phyloP scores from a whole-genome alignment of 2,329 filamentous ascomycete genomes.

The Albifimbria verrucaria region DNA sequence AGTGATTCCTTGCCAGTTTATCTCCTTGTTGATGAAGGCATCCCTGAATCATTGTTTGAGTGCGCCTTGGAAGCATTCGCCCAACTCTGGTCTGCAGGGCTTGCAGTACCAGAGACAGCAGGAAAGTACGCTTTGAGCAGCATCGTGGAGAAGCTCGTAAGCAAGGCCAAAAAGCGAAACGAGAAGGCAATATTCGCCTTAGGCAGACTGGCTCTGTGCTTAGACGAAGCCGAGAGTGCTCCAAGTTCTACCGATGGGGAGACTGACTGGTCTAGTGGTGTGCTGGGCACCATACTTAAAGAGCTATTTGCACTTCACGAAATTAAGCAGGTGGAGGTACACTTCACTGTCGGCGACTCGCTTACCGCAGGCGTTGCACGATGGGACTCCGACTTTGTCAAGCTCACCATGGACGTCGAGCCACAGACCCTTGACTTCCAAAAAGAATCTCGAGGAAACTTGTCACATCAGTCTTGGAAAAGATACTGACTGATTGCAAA shows the following conservation, averaged over 20 bases:
- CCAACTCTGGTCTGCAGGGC: conserved; percentile 44
- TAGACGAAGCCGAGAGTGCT: conserved; percentile 34
- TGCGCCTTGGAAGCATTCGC: conserved; percentile 41
- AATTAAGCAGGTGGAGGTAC: conserved; percentile 79
- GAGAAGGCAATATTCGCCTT: conserved; percentile 79
- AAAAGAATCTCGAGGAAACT: conserved; percentile 37
- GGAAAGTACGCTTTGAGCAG: conserved; percentile 30
- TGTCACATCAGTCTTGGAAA: conserved; percentile 60
- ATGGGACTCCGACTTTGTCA: conserved; percentile 80
- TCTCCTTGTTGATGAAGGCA: conserved; percentile 26
- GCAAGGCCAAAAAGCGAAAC: conserved; percentile 73
- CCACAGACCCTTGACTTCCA: conserved; percentile 31
- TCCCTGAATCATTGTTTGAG: conserved; percentile 36
- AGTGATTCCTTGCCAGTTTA: conserved; percentile 24
- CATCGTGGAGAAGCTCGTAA: conserved; percentile 60
- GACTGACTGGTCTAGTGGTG: conserved; percentile 30
- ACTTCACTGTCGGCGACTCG: conserved; percentile 88
- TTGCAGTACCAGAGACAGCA: conserved; percentile 30
- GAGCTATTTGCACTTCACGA: conserved; percentile 77
- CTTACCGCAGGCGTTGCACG: conserved; percentile 73
- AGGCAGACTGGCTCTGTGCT: conserved; percentile 69
- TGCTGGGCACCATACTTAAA: conserved; percentile 56
- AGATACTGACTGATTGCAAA: conserved; percentile 73
- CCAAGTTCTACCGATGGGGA: conserved; percentile 3
- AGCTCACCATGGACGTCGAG: conserved; percentile 73